Conservation (phyloP, 208 protist genomes). For the Phytomonas sp. region DNA sequence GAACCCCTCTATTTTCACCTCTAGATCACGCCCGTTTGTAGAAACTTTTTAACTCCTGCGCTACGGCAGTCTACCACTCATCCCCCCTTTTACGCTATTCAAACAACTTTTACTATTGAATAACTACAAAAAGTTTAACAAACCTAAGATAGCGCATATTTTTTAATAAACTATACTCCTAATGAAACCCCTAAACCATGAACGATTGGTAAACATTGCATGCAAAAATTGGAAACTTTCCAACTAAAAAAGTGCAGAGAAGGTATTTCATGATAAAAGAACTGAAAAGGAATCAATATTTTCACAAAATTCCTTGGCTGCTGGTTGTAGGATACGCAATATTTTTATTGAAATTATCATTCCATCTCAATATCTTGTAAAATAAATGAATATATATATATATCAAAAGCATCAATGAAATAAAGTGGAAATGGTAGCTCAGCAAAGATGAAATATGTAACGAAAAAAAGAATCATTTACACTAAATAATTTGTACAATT, state of each 20-base stretch:
- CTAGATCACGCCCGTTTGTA: not conserved
- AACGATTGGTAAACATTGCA: constrained; percentile 4
- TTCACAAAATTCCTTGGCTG: constrained; percentile 11
- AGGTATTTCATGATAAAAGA: constrained; percentile 5
- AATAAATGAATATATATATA: constrained; percentile 2
- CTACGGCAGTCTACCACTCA: not conserved
- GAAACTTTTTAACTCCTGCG: not conserved
- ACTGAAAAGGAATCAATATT: constrained; percentile 10
- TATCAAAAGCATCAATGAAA: not conserved
- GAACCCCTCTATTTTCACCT: constrained; percentile 3
- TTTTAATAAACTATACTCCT: not conserved
- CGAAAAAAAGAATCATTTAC: constrained; percentile 3
- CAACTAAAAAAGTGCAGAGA: constrained; percentile 11
- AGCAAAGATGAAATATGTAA: constrained; percentile 9
- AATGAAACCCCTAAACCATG: constrained; percentile 1
- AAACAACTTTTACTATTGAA: not conserved
- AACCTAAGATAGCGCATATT: constrained; percentile 1
- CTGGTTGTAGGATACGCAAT: constrained; percentile 7
- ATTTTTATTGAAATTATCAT: not conserved
- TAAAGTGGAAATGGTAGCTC: not conserved
- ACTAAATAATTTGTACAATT: not conserved
- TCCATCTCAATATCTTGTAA: not conserved
- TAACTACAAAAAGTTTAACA: not conserved
- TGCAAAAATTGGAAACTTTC: constrained; percentile 1
- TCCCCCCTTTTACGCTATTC: not conserved